Evolutionary conservation across 306 rosid genomes (phyloP).

Genomic region (Pyrus betulifolia): DNA sequence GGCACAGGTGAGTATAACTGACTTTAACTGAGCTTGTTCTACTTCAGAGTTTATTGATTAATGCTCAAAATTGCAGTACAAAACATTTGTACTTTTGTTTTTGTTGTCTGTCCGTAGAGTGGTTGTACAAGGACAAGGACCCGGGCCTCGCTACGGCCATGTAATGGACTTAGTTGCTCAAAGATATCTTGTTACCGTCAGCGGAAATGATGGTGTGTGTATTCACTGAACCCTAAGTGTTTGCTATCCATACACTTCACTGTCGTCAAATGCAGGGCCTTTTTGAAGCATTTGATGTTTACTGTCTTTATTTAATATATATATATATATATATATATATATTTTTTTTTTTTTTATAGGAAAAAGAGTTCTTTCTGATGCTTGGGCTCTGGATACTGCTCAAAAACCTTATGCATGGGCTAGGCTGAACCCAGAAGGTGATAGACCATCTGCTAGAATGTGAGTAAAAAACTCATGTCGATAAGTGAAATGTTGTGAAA

Average conservation of each 20-base stretch:
- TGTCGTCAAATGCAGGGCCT: background rate
- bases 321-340: no score
- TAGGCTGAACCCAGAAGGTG: slow-evolving; percentile 91
- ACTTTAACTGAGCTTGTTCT: slow-evolving; percentile 1
- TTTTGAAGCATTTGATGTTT: slow-evolving; percentile 10
- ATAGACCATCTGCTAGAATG: slow-evolving; percentile 98
- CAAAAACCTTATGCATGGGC: slow-evolving; percentile 96
- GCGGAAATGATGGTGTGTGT: slow-evolving; percentile 91
- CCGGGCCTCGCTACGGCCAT: slow-evolving; percentile 98
- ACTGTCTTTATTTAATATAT: background rate
- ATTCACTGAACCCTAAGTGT: background rate
- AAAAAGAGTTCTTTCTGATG: slow-evolving; percentile 83
- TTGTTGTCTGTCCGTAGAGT: slow-evolving; percentile 49
- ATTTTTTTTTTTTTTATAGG: slow-evolving; percentile 53
- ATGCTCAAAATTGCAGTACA: background rate
- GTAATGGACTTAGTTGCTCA: slow-evolving; percentile 99
- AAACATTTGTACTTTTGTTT: background rate
- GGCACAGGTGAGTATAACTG: slow-evolving; percentile 80
- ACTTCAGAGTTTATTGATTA: slow-evolving; percentile 10
- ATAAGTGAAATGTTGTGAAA: slow-evolving; percentile 3
- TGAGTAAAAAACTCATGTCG: slow-evolving; percentile 37
- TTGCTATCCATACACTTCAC: background rate
- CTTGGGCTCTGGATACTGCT: slow-evolving; percentile 97
- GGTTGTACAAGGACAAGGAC: slow-evolving; percentile 97
- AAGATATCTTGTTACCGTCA: slow-evolving; percentile 89